Base-by-base conservation (phyloP, 805 yeast genomes). In the Wickerhamomyces subpelliculosus region DNA sequence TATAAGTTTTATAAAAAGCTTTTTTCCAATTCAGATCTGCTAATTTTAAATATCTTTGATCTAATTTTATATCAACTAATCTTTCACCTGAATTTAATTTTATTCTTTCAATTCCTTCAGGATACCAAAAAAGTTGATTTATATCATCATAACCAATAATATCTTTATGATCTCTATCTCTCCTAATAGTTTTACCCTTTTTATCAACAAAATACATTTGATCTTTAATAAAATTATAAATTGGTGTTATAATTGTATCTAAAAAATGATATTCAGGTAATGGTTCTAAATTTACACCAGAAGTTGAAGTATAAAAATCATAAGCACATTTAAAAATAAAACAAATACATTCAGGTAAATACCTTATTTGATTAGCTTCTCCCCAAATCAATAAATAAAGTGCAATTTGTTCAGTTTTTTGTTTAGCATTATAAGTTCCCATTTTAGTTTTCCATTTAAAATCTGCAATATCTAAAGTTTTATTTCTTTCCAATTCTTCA, bases 91-190 rank as follows among this genome's bases (percentile, higher is more conserved):
- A 64, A 32, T 65, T 54, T 23, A 81, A 53, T 2, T 59, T 57
- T n/a, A 87, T 65, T 37, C 74, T 67, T 44, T 76, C 76, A 27
- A 87, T 65, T 0, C 94, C 89, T 44, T 78, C 73, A 1, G 78
- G 72, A 48, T 83, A 82, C 96, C 96, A 87, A 54, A 87, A 87
- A 14, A 83, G 62, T 51, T 87, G 96, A 55, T 87, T 87, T 55
- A 86, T 75, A 58, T 87, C 96, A 61, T 87, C 96, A 57, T 87
- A 87, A 0, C 96, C 96, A 42, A 87, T 80, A 8, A 78, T 74
- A 32, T 71, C 65, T 17, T 73, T 68, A 54, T 87, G 90, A 51
- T 84, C 90, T 39, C 68, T 70, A 38, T 76, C 80, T 4, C 64
- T 62, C 26, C 67, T 67, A 20, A 64, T 58, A 48, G 65, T 65